Evolutionary conservation across 2,329 filamentous ascomycete genomes (phyloP).

Genomic region (Catunica adiposa): DNA sequence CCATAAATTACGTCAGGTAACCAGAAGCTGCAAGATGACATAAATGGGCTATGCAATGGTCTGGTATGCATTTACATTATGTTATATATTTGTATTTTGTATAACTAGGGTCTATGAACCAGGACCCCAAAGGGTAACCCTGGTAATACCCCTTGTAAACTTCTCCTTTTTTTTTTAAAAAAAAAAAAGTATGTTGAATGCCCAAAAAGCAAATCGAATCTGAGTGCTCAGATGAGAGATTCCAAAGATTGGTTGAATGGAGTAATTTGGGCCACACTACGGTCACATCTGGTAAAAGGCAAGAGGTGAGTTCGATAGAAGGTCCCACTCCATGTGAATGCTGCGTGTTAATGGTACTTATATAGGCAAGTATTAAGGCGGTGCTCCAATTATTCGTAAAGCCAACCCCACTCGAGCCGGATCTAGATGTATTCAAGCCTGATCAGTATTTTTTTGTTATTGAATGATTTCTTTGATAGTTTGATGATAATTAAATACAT

Average conservation of each 20-base stretch:
- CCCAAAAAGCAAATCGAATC: conserved; percentile 27
- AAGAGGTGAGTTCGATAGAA: conserved; percentile 60
- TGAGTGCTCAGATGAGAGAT: conserved; percentile 21
- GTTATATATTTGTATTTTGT: no score
- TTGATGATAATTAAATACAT: not conserved
- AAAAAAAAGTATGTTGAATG: conserved; percentile 15
- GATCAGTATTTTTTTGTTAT: not conserved
- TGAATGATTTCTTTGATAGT: not conserved
- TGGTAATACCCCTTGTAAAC: no score
- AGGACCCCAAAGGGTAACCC: no score
- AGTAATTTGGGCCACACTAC: conserved; percentile 41
- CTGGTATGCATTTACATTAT: no score
- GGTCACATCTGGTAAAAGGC: conserved; percentile 70
- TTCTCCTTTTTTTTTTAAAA: conserved; percentile 2
- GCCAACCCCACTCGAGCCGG: no score
- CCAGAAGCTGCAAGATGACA: not conserved
- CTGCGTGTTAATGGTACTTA: not conserved
- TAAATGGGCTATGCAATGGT: no score
- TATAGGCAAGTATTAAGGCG: not conserved
- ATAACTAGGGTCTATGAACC: no score
- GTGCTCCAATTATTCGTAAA: not conserved
- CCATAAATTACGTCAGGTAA: not conserved
- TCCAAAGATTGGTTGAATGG: conserved; percentile 37
- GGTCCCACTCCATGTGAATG: conserved; percentile 43
- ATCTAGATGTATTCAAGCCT: not conserved